Percentiles rank a stretch among this genome's conserved stretches.
phyloP scores from a whole-genome alignment of 2,329 filamentous ascomycete genomes.

The Aspergillus pseudotamarii region DNA sequence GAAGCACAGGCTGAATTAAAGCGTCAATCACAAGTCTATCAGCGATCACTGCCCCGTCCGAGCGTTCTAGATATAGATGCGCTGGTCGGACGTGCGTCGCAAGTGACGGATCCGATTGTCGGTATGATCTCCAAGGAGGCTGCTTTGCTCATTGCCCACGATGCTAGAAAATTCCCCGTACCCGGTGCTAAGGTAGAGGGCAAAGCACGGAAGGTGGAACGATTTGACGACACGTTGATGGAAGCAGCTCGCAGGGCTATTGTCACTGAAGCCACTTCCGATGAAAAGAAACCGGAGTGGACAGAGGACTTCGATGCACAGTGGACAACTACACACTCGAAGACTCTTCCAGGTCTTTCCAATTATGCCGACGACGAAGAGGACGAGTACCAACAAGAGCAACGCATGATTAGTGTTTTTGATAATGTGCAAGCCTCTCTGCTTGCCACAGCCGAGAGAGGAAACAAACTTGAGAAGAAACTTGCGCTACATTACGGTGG shows the following conservation, averaged over 20 bases:
- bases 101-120: slow-evolving; percentile 65
- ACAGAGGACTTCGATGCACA: slow-evolving; percentile 53
- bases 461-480: slow-evolving; percentile 91
- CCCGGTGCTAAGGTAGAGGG: slow-evolving; percentile 68
- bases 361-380: slow-evolving; percentile 79
- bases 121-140: slow-evolving; percentile 75
- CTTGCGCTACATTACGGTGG: slow-evolving; percentile 84
- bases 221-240: slow-evolving; percentile 71
- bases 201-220: slow-evolving; percentile 60
- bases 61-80: slow-evolving; percentile 69
- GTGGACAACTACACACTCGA: slow-evolving; percentile 55
- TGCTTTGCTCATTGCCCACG: slow-evolving; percentile 77
- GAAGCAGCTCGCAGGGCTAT: slow-evolving; percentile 77
- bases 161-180: slow-evolving; percentile 75
- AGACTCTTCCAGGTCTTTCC: slow-evolving; percentile 71
- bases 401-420: slow-evolving; percentile 70
- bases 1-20: slow-evolving; percentile 70
- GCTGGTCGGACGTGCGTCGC: slow-evolving; percentile 65
- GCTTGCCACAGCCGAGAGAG: slow-evolving; percentile 72
- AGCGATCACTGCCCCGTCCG: slow-evolving; percentile 79
- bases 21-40: slow-evolving; percentile 88
- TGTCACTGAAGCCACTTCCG: slow-evolving; percentile 64
- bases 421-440: slow-evolving; percentile 75
- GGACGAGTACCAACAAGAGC: slow-evolving; percentile 59
- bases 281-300: slow-evolving; percentile 53